A percentile compares a stretch with the other conserved stretches of the same genome.
Conservation (phyloP, 2,329 filamentous ascomycete species). For the Aspergillus jensenii region DNA sequence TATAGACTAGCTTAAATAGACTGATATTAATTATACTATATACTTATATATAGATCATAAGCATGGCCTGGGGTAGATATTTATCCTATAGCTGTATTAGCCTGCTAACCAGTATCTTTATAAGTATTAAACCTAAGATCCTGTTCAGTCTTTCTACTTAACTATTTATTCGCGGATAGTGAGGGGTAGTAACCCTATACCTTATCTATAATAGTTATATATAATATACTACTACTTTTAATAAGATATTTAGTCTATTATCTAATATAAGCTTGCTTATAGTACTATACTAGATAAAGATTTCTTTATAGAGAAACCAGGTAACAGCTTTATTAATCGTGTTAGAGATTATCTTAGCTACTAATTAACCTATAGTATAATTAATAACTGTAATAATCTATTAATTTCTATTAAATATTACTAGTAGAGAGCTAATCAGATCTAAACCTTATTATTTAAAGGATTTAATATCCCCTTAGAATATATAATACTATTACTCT, state of each 20-base stretch:
- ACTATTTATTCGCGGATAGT: not conserved
- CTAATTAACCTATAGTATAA: not conserved
- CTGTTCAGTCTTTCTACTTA: not conserved
- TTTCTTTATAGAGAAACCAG: not conserved
- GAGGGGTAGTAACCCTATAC: not conserved
- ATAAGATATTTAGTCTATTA: not conserved
- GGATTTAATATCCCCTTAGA: not conserved
- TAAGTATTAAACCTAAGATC: not conserved
- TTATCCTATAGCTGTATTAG: not conserved
- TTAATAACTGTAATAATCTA: too few relatives aligned
- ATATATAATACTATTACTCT: not conserved
- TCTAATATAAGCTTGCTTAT: not conserved
- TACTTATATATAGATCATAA: not conserved
- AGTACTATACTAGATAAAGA: not conserved
- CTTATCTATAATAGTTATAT: not conserved
- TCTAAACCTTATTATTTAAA: not conserved
- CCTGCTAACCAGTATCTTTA: not conserved
- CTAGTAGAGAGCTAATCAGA: not conserved
- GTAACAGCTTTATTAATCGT: not conserved
- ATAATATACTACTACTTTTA: not conserved
- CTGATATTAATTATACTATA: not conserved
- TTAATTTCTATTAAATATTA: too few relatives aligned
- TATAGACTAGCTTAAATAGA: not conserved
- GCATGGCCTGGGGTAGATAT: rapidly evolving
- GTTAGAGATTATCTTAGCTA: not conserved